Conservation (phyloP, 2,329 filamentous ascomycete species). For the Paramyrothecium roridum region DNA sequence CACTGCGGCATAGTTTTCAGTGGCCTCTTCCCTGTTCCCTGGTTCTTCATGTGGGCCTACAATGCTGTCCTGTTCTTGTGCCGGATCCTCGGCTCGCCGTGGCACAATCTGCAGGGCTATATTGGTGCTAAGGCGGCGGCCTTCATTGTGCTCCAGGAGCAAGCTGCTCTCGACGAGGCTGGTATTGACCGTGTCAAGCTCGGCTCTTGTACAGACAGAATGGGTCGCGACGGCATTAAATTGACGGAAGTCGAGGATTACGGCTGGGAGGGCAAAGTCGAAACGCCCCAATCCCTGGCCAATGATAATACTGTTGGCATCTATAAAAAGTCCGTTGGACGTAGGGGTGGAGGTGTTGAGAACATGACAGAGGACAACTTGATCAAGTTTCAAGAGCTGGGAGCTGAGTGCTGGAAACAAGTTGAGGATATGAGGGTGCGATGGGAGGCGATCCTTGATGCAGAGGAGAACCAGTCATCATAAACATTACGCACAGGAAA, state of each 20-base stretch:
- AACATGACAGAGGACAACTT: conserved; percentile 60
- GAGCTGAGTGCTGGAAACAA: conserved; percentile 60
- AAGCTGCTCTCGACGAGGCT: conserved; percentile 57
- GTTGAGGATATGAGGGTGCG: conserved; percentile 68
- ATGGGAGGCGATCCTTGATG: conserved; percentile 52
- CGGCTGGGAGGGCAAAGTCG: conserved; percentile 66
- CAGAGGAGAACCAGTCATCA: conserved; percentile 1
- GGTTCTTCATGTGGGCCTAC: conserved; percentile 69
- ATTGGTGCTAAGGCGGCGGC: conserved; percentile 71
- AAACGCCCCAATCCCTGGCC: conserved; percentile 36
- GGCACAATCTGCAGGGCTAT: conserved; percentile 79
- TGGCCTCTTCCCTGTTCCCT: conserved; percentile 71
- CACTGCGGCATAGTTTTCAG: conserved; percentile 89
- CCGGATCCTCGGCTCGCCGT: conserved; percentile 79
- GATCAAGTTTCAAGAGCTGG: conserved; percentile 59
- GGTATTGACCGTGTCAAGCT: conserved; percentile 67
- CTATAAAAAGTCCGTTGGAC: conserved; percentile 50
- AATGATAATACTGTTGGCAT: conserved; percentile 42
- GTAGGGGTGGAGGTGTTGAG: conserved; percentile 51
- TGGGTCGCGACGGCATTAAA: conserved; percentile 59
- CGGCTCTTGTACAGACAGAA: conserved; percentile 68
- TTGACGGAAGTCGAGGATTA: conserved; percentile 84
- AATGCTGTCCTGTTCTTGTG: conserved; percentile 64
- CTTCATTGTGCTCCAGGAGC: conserved; percentile 71
- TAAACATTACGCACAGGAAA: background rate